Base-by-base conservation (phyloP, 257 asterid species). In the Scutellaria galericulata region DNA sequence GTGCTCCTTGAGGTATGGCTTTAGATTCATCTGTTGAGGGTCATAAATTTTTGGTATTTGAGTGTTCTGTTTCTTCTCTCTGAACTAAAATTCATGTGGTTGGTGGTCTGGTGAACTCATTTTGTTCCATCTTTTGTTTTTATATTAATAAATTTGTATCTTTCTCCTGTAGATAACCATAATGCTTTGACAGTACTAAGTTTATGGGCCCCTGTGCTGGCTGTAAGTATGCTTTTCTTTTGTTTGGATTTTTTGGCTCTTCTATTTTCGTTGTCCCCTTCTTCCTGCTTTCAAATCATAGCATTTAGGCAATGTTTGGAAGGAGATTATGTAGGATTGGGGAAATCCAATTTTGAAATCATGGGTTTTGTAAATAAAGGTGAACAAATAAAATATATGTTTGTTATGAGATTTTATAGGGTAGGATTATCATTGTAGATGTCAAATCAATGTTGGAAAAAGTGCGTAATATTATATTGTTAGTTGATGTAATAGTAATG, bases 201-300 rank as follows among this genome's bases (percentile, higher is more conserved):
- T 90, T 84, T 95, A 73, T 95, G 99, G 99, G 92, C 91, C 65
- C 99, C 97, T 44, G 97, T 95, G 72, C 62, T 92, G 72, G 65
- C 86, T 73, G 99, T 95, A 83, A 90, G 98, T 82, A 48, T 73
- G 42, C 81, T 47, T 70, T 66, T 64, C 57, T 65, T 24, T 76
- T 42, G n/a, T 60, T 65, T 51, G 64, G 56, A 47, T 51, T 58
- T 27, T 51, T 71, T 71, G 74, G 68, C 73, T 64, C 39, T 50
- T 10, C 41, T 12, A 45, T 18, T 64, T 12, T 45, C 27, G 11
- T 52, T 46, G 47, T 39, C 46, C 35, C 14, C 15, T 52, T 31
- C 27, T 22, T 61, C 68, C 55, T 54, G 60, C 24, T 52, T 60
- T 53, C 13, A 14, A 11, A 55, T 40, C 69, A 59, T 67, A 40